Percentiles rank a stretch among this genome's conserved stretches.
Conservation (phyloP, 768 basidiomycete genomes). For the Suillus tomentosus region DNA sequence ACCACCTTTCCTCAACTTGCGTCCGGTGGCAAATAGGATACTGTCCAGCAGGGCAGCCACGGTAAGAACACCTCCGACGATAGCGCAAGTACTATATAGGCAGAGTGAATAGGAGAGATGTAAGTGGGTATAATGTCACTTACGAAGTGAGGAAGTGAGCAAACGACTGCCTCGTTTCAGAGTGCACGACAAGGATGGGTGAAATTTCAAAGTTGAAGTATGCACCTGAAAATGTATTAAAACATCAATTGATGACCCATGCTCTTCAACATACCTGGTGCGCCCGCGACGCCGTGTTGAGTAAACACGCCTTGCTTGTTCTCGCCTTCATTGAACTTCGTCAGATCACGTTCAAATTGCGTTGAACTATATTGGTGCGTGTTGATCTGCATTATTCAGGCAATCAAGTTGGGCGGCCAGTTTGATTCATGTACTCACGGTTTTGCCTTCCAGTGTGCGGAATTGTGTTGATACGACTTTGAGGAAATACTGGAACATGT, state of each 20-base stretch:
- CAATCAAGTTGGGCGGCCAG: neutral
- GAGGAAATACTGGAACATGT: conserved; percentile 99
- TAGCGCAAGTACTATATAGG: conserved; percentile 86
- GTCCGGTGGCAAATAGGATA: conserved; percentile 80
- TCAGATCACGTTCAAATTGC: conserved; percentile 91
- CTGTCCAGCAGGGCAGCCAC: conserved; percentile 89
- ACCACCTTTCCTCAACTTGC: conserved; percentile 66
- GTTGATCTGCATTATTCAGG: conserved; percentile 53
- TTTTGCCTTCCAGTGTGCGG: conserved; percentile 73
- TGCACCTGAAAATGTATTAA: conserved; percentile 48
- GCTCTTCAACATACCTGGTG: conserved; percentile 52
- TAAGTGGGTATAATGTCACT: conserved; percentile 34
- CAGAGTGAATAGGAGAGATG: conserved; percentile 8
- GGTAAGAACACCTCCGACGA: conserved; percentile 96
- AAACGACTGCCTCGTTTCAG: conserved; percentile 90
- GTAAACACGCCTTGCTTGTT: conserved; percentile 66
- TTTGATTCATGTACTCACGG: conserved; percentile 42
- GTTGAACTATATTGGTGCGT: conserved; percentile 96
- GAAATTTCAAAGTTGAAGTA: conserved; percentile 98
- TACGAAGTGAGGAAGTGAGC: conserved; percentile 98
- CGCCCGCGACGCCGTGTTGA: conserved; percentile 71
- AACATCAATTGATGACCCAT: neutral
- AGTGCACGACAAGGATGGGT: conserved; percentile 91
- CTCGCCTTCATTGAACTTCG: conserved; percentile 59
- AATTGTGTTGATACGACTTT: conserved; percentile 98